Base-by-base conservation (phyloP, 352 stramenopile genomes). In the Phytophthora idaei region DNA sequence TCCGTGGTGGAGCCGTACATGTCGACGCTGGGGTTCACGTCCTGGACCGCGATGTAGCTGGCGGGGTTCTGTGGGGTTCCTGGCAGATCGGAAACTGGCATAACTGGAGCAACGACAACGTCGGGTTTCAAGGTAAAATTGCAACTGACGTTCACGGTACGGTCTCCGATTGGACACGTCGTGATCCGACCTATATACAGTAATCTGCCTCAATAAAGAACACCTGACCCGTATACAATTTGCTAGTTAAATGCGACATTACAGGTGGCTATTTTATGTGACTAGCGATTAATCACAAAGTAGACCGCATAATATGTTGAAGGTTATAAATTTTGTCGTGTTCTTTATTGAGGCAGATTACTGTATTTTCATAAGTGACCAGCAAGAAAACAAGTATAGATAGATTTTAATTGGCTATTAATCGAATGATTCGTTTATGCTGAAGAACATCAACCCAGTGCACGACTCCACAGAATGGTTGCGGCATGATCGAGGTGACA, bases 1-100 rank as follows among this genome's bases (percentile, higher is more conserved):
- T 64, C 34, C 25, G 46, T 34, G 25, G 36, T 50, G 14, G 57
- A 50, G 17, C 57, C 37, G 54, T 50, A 64, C 51, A 68, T 62
- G 28, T 62, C 25, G 31, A 49, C 21, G 15, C 36, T 46, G 17
- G 37, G 28, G 17, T 31, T 25, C 12, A 36, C 39, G 57, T 71
- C 64, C 9, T 51, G 12, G 15, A 63, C 42, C 2, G 44, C 25
- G 11, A 71, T 15, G 50, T 67, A 71, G 21, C 6, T 49, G 10
- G 28, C 15, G 8, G 37, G 5, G 37, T 39, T 59, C 47, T 63
- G 52, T 25, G 55, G 62, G 41, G 21, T 60, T n/a, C 11, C 10
- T 2, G 50, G 37, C 27, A 5, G 36, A 54, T 69, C 37, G 8
- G 53, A 58, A 32, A 63, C 44, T 69, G 61, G 15, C 52, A 63